Evolutionary conservation across 768 basidiomycete species (phyloP).

Genomic region (Collybia sp.): DNA sequence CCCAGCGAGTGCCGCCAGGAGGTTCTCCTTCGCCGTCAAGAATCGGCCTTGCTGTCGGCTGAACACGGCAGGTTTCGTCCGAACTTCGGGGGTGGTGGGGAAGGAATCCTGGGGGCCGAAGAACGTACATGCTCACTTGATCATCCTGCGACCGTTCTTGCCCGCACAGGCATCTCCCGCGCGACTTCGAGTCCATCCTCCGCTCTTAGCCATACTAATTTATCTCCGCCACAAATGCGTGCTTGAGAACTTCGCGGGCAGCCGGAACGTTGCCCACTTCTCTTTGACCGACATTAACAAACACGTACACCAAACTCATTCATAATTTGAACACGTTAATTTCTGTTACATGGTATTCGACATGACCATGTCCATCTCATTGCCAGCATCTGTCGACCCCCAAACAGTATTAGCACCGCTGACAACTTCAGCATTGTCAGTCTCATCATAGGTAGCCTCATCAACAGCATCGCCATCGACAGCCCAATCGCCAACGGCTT

Average conservation of each 20-base stretch:
- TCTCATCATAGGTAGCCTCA: too few species aligned
- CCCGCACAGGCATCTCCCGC: constrained; percentile 80
- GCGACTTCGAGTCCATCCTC: constrained; percentile 91
- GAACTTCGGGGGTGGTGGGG: constrained; percentile 55
- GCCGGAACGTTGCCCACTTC: constrained; percentile 82
- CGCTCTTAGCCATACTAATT: constrained; percentile 92
- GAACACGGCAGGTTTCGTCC: constrained; percentile 98
- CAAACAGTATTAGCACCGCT: too few species aligned
- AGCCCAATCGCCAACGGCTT: too few species aligned
- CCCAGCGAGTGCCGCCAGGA: constrained; percentile 69
- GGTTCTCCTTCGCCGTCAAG: constrained; percentile 68
- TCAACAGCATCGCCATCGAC: too few species aligned
- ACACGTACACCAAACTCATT: too few species aligned
- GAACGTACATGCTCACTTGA: constrained; percentile 64
- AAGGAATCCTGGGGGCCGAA: not conserved
- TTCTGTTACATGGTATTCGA: too few species aligned
- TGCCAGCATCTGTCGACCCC: too few species aligned
- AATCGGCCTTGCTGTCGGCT: constrained; percentile 84
- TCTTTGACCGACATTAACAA: too few species aligned
- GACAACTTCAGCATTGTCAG: too few species aligned
- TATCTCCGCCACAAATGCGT: constrained; percentile 93
- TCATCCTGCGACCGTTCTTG: constrained; percentile 88
- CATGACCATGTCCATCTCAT: too few species aligned
- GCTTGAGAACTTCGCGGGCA: constrained; percentile 85
- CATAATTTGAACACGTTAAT: too few species aligned